Percentiles rank a stretch among this genome's conserved stretches.
Evolutionary conservation across 805 yeast species (phyloP).

Genomic region (Dipodascus albidus): DNA sequence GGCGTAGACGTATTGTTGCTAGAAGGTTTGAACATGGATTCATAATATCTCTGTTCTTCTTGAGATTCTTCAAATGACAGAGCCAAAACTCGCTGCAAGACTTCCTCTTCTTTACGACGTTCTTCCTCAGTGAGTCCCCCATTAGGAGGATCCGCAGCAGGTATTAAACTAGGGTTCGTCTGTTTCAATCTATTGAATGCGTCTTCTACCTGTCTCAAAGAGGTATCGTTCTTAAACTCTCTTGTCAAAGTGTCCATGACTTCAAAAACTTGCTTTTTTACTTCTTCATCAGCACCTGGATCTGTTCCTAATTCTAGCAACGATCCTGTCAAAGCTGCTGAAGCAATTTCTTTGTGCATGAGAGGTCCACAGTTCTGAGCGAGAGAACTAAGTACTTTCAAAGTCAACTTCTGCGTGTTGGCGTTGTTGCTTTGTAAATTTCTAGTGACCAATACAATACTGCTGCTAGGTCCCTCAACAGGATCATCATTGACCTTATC

Average conservation of each 20-base stretch:
- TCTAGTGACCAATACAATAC: conserved; percentile 35
- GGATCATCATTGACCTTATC: conserved; percentile 55
- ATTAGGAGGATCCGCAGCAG: conserved; percentile 52
- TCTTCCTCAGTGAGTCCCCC: conserved; percentile 34
- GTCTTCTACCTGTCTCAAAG: conserved; percentile 57
- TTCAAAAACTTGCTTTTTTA: conserved; percentile 55
- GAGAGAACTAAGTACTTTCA: conserved; percentile 41
- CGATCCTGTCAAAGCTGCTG: conserved; percentile 39
- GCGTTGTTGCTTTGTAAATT: conserved; percentile 46
- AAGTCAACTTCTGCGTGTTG: conserved; percentile 49
- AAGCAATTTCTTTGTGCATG: conserved; percentile 50
- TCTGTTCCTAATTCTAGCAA: conserved; percentile 42
- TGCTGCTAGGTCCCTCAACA: conserved; percentile 38
- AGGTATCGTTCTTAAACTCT: conserved; percentile 63
- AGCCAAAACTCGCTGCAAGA: conserved; percentile 62
- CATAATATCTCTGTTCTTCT: conserved; percentile 1
- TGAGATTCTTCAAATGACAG: conserved; percentile 33
- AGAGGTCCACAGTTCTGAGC: conserved; percentile 73
- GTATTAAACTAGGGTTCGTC: conserved; percentile 19
- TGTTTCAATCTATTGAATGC: conserved; percentile 40
- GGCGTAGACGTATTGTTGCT: not conserved
- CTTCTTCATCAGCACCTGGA: conserved; percentile 47
- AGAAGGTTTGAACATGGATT: not conserved
- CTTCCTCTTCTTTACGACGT: conserved; percentile 58
- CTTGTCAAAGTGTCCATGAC: conserved; percentile 54